A percentile compares a stretch with the other conserved stretches of the same genome.
These are phyloP conservation scores for Gossypium australe DNA, from an alignment of 345 rosid genomes.

Conservation along the genomic window DNA sequence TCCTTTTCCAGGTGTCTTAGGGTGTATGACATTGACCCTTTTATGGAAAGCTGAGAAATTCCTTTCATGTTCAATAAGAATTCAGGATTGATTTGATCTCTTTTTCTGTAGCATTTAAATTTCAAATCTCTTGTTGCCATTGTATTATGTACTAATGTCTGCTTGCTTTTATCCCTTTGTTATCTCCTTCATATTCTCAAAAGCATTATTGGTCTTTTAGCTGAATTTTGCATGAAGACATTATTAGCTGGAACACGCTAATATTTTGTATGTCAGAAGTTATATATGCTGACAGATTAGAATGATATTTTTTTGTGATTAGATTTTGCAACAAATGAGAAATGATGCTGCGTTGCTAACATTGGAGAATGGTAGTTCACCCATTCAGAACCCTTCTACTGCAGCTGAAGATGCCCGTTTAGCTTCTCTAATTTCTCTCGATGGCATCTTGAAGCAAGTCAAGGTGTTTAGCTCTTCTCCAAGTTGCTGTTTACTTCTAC, in stretches of 20 bases:
- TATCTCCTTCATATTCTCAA: neutral
- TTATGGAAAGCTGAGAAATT: constrained; percentile 5
- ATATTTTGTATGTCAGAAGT: neutral
- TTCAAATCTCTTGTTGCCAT: neutral
- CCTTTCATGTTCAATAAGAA: neutral
- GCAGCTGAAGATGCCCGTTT: constrained; percentile 98
- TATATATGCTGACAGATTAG: neutral
- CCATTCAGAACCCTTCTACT: constrained; percentile 74
- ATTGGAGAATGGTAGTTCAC: constrained; percentile 61
- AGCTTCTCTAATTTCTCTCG: constrained; percentile 93
- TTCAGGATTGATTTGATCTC: neutral
- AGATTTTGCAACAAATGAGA: constrained; percentile 97
- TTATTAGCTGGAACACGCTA: neutral
- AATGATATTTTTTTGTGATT: constrained; percentile 16
- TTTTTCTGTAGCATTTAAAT: neutral
- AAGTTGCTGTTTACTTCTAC: neutral
- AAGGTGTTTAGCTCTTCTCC: constrained; percentile 47
- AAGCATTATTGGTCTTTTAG: neutral
- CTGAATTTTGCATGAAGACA: constrained; percentile 6
- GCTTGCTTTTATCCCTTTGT: neutral
- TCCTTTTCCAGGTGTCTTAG: neutral
- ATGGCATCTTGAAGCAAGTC: constrained; percentile 89
- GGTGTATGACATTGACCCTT: neutral
- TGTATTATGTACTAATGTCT: neutral
- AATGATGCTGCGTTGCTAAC: constrained; percentile 70